Conservation (phyloP, 2,329 filamentous ascomycete species). For the Fusarium torulosum region DNA sequence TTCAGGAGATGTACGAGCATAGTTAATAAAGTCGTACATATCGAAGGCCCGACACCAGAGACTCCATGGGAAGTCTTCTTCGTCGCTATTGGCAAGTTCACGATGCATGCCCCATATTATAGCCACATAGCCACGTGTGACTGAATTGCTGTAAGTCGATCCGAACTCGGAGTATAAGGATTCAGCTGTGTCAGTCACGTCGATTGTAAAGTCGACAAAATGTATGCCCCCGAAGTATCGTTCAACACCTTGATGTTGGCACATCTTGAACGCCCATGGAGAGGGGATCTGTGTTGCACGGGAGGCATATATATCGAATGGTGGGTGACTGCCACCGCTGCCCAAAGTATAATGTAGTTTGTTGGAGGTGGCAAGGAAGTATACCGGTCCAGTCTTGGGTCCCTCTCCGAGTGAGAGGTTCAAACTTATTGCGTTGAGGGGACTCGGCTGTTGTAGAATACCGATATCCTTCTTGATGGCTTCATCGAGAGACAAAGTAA, state of each 20-base stretch:
- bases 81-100: background rate
- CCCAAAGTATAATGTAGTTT: background rate
- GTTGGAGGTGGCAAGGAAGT: slow-evolving; percentile 25
- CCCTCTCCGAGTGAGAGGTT: background rate
- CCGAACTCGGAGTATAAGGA: background rate
- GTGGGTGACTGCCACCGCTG: slow-evolving; percentile 32
- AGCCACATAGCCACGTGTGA: slow-evolving; percentile 1
- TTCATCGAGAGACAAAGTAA: slow-evolving; percentile 4
- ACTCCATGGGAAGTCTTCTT: slow-evolving; percentile 1
- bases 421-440: slow-evolving; percentile 21
- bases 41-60: slow-evolving; percentile 43
- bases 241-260: slow-evolving; percentile 2
- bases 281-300: slow-evolving; percentile 30
- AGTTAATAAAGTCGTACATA: slow-evolving; percentile 21
- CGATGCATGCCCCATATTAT: slow-evolving; percentile 43
- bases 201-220: slow-evolving; percentile 27
- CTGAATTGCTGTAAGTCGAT: background rate
- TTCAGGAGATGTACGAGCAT: background rate
- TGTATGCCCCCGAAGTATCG: slow-evolving; percentile 42
- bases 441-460: slow-evolving; percentile 39
- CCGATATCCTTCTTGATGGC: slow-evolving; percentile 26
- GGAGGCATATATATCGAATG: slow-evolving; percentile 30
- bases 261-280: slow-evolving; percentile 38
- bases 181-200: background rate
- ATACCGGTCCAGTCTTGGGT: slow-evolving; percentile 34